Evolutionary conservation across 2,329 filamentous ascomycete species (phyloP), one percentile per base, ranked within the genome.

Genomic region (Hymenoscyphus salicellus): DNA sequence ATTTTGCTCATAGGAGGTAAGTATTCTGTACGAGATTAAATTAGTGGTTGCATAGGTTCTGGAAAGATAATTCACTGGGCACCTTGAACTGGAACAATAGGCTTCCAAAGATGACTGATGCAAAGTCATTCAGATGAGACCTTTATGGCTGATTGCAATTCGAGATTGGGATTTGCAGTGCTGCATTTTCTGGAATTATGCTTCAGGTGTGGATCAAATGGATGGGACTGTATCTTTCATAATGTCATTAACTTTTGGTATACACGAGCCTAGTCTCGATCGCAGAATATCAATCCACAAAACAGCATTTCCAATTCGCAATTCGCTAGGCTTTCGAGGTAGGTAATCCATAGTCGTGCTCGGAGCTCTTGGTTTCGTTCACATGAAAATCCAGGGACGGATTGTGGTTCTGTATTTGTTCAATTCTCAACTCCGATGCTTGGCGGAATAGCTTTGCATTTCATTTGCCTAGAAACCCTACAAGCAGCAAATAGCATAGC

Each of bases 391-490:
- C 46, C 46, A 52, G 46, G 46, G n/a, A 52, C 46, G 46, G 23
- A 14, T 52, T 52, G 46, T 52, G 46, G 46, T 52, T 52, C 46
- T 28, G 46, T 52, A 28, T 55, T 38, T 41, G 46, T 43, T 32
- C 41, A 26, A 55, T 63, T 63, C 64, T 63, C 61, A 68, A 67
- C 63, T 63, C 67, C 60, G 69, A 63, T 32, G 38, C 65, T 43
- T 73, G 70, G 65, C 63, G 66, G 71, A 72, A 73, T 66, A 72
- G 71, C 68, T 66, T 71, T 75, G 72, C 70, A 72, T 75, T 75
- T 69, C 46, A 68, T 71, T 62, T 73, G 73, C 71, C 70, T 67
- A 74, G 57, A 71, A 74, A 72, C 73, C 70, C 72, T 75, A 75
- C 70, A 75, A 66, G 72, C 71, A 73, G 70, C 69, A 71, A 69